Evolutionary conservation across 2,329 filamentous ascomycete genomes (phyloP).

Genomic region (Tolypocladium capitatum): DNA sequence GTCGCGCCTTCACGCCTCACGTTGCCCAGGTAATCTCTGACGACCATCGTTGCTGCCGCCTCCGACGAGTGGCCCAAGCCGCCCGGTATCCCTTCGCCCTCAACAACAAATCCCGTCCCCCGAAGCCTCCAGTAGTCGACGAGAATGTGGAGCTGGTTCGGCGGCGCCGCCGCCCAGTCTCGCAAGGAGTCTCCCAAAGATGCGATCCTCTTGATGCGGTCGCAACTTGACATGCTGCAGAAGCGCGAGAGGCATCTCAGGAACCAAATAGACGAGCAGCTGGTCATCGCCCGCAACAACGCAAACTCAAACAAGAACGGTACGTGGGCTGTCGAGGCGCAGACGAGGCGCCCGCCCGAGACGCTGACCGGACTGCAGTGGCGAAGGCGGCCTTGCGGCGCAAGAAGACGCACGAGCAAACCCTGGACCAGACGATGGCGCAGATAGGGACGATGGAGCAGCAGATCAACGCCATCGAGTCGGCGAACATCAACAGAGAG

Average conservation of each 20-base stretch:
- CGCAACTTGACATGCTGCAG: constrained; percentile 92
- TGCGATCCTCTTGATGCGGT: constrained; percentile 76
- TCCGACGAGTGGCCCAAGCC: neutral
- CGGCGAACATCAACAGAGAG: constrained; percentile 97
- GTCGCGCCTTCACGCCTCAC: neutral
- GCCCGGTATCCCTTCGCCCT: neutral
- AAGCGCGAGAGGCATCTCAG: constrained; percentile 89
- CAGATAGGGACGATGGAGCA: constrained; percentile 90
- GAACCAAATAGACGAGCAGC: constrained; percentile 86
- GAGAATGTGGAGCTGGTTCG: constrained; percentile 79
- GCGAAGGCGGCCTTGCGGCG: constrained; percentile 81
- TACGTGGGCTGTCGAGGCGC: constrained; percentile 30
- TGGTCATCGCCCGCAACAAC: constrained; percentile 76
- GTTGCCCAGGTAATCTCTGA: no score
- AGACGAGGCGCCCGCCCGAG: constrained; percentile 5
- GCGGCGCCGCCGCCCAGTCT: constrained; percentile 58
- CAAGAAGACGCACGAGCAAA: constrained; percentile 90
- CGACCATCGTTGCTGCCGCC: neutral
- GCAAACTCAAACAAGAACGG: constrained; percentile 78
- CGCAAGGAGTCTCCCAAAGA: constrained; percentile 93
- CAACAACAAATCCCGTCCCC: neutral
- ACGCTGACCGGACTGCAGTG: constrained; percentile 37
- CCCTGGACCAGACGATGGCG: constrained; percentile 75
- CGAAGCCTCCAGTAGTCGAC: neutral
- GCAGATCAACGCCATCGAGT: constrained; percentile 93